A percentile compares a stretch with the other conserved stretches of the same genome.
phyloP scores from a whole-genome alignment of 2,329 filamentous ascomycete genomes.

The Fusarium protoensiforme region DNA sequence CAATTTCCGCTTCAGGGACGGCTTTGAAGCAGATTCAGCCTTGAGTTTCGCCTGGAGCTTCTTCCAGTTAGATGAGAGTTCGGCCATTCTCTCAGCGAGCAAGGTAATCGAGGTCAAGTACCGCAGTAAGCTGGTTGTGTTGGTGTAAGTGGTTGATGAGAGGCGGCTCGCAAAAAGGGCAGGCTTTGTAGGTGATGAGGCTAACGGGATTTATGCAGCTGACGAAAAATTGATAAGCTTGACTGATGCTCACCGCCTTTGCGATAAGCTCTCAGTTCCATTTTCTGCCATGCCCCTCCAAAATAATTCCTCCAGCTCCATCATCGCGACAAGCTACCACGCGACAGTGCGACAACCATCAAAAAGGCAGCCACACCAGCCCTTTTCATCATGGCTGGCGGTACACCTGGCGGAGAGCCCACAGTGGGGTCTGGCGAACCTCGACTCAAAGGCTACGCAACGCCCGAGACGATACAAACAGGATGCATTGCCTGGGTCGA shows the following conservation, averaged over 20 bases:
- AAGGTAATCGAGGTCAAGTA: not conserved
- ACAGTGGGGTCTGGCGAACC: constrained; percentile 68
- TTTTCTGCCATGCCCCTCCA: constrained; percentile 46
- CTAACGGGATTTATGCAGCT: constrained; percentile 38
- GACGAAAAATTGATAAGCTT: constrained; percentile 34
- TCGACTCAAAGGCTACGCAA: constrained; percentile 82
- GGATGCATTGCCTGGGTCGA: constrained; percentile 71
- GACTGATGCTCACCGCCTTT: constrained; percentile 37
- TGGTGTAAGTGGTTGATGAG: constrained; percentile 8
- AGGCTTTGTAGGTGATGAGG: constrained; percentile 4
- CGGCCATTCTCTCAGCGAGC: constrained; percentile 47
- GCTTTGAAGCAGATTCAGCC: constrained; percentile 53
- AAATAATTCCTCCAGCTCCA: constrained; percentile 27
- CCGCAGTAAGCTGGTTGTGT: not conserved
- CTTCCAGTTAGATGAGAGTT: constrained; percentile 80
- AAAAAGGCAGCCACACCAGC: constrained; percentile 18
- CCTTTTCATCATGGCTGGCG: constrained; percentile 64
- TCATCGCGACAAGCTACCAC: constrained; percentile 11
- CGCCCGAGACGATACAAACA: constrained; percentile 78
- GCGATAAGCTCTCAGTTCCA: constrained; percentile 36
- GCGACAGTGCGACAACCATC: constrained; percentile 39
- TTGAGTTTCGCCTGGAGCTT: constrained; percentile 74
- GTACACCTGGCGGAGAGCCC: constrained; percentile 61
- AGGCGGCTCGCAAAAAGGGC: constrained; percentile 3
- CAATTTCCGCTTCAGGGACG: constrained; percentile 57